Evolutionary conservation across 352 stramenopile genomes (phyloP).

Genomic region (Phytophthora vignae): DNA sequence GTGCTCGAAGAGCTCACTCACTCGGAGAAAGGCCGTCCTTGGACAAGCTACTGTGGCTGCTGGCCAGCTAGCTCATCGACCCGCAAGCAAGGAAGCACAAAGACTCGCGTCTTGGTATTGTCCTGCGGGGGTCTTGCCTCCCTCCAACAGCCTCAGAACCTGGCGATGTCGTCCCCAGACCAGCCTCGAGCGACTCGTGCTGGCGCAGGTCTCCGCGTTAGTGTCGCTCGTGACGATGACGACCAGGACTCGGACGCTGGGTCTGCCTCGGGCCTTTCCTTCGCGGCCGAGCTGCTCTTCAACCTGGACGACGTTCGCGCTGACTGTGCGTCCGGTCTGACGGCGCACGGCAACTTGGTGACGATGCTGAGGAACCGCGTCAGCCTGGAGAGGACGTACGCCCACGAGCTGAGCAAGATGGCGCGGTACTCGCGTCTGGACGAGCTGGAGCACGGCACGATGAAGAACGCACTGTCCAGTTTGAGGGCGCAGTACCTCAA

Average conservation of each 20-base stretch:
- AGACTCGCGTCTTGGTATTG: neutral
- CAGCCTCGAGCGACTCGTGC: neutral
- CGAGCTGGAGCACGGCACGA: constrained; percentile 60
- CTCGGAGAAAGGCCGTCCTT: constrained; percentile 17
- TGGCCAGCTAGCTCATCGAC: neutral
- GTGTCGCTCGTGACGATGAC: neutral
- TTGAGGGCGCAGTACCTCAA: constrained; percentile 83
- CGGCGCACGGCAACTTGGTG: constrained; percentile 65
- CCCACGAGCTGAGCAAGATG: constrained; percentile 71
- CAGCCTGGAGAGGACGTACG: constrained; percentile 76
- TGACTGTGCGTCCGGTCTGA: constrained; percentile 52
- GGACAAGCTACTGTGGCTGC: neutral
- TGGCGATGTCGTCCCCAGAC: neutral
- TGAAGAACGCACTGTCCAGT: constrained; percentile 63
- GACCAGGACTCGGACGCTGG: neutral
- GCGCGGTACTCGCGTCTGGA: constrained; percentile 66
- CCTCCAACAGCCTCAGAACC: neutral
- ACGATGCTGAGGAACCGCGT: constrained; percentile 77
- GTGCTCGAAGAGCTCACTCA: constrained; percentile 19
- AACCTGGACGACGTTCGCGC: constrained; percentile 73
- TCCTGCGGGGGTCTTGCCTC: neutral
- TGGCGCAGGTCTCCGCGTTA: neutral
- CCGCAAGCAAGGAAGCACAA: neutral
- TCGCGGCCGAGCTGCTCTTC: constrained; percentile 83
- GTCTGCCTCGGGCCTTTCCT: constrained; percentile 32